Conservation (phyloP, 2,329 filamentous ascomycete species). For the Tolypocladium album region DNA sequence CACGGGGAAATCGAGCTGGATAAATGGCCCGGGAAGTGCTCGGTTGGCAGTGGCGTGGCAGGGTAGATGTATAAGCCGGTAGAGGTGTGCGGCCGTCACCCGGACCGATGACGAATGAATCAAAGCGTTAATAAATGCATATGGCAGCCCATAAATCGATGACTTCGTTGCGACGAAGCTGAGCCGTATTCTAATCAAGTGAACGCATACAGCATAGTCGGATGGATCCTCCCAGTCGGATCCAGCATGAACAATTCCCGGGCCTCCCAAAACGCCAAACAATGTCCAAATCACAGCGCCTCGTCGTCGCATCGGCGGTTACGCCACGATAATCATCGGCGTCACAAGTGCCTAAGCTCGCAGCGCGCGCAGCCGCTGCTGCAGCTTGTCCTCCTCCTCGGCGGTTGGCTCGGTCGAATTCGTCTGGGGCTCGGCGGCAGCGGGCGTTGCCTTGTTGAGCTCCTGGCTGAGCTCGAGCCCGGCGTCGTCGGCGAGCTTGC, state of each 20-base stretch:
- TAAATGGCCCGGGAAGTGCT: not conserved
- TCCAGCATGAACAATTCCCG: not conserved
- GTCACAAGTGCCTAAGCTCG: slow-evolving; percentile 27
- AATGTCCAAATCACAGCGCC: slow-evolving; percentile 1
- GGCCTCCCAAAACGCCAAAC: slow-evolving; percentile 5
- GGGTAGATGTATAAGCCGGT: not conserved
- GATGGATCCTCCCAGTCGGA: not conserved
- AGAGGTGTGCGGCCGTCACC: not conserved
- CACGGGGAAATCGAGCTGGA: not conserved
- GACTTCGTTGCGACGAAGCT: not conserved
- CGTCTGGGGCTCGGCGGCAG: slow-evolving; percentile 47
- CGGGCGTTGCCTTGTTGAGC: slow-evolving; percentile 47
- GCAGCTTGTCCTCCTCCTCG: slow-evolving; percentile 68
- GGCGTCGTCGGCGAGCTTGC: slow-evolving; percentile 78
- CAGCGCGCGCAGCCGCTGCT: slow-evolving; percentile 46
- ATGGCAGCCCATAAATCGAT: not conserved
- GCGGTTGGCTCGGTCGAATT: slow-evolving; percentile 57
- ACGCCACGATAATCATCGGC: not conserved
- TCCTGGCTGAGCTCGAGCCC: slow-evolving; percentile 74
- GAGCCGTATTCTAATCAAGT: not conserved
- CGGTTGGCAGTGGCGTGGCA: not conserved
- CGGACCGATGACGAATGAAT: not conserved
- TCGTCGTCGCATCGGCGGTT: not conserved
- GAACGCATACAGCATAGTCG: not conserved
- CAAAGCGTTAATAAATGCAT: not conserved